A percentile compares a stretch with the other conserved stretches of the same genome.
These are phyloP conservation scores for Barnettozyma vustinii DNA, from an alignment of 805 yeast genomes.

Conservation along the genomic window DNA sequence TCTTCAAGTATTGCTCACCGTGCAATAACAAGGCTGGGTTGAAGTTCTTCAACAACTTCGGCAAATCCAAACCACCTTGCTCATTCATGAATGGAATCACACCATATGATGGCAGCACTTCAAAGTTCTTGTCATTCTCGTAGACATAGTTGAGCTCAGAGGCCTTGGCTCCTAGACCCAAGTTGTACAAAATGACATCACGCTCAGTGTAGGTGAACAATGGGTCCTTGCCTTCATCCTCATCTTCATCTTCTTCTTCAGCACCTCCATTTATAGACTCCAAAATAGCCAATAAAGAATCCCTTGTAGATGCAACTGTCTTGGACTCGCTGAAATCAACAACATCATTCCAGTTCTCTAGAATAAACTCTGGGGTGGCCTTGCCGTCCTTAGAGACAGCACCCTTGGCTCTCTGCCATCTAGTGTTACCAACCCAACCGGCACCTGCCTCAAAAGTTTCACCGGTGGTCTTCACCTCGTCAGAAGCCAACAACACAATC, in stretches of 20 bases:
- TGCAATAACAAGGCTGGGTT: constrained; percentile 86
- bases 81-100: constrained; percentile 80
- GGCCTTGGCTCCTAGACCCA: constrained; percentile 83
- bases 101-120: constrained; percentile 84
- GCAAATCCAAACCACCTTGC: constrained; percentile 51
- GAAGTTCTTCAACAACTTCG: constrained; percentile 66
- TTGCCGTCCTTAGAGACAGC: constrained; percentile 46
- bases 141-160: constrained; percentile 72
- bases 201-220: constrained; percentile 56
- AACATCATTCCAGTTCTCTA: constrained; percentile 61
- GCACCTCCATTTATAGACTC: constrained; percentile 47
- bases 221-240: constrained; percentile 39
- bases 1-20: constrained; percentile 89
- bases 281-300: constrained; percentile 75
- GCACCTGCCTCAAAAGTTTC: constrained; percentile 90
- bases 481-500: constrained; percentile 73
- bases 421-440: constrained; percentile 92
- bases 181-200: constrained; percentile 77
- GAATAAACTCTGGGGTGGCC: constrained; percentile 62
- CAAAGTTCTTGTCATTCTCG: constrained; percentile 73
- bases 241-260: constrained; percentile 37
- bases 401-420: constrained; percentile 94
- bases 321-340: constrained; percentile 55
- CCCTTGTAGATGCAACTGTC: constrained; percentile 59
- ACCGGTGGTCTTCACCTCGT: constrained; percentile 65